A percentile compares a stretch with the other conserved stretches of the same genome.
These are phyloP conservation scores for Dysphania ambrosioides DNA, from an alignment of 148 eudicot genomes.

Conservation along the genomic window DNA sequence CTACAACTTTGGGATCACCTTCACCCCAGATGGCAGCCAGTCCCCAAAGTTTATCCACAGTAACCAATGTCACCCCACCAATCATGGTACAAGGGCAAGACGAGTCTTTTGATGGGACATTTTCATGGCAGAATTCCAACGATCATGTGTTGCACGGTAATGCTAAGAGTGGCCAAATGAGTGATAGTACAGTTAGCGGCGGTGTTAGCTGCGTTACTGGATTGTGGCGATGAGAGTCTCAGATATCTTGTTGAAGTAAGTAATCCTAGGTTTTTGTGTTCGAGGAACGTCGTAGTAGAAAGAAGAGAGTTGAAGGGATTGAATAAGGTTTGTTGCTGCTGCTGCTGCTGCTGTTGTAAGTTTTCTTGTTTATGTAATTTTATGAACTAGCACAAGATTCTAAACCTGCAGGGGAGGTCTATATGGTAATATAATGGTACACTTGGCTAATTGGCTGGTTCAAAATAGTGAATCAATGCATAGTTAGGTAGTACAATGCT, in stretches of 20 bases:
- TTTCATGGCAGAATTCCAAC: slow-evolving; percentile 30
- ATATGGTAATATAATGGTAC: background rate
- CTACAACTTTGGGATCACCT: slow-evolving; percentile 33
- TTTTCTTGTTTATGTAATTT: background rate
- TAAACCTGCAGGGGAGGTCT: background rate
- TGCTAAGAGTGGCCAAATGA: slow-evolving; percentile 27
- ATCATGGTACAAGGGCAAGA: slow-evolving; percentile 47
- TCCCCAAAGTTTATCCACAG: slow-evolving; percentile 31
- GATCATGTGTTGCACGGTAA: slow-evolving; percentile 33
- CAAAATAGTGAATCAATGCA: background rate
- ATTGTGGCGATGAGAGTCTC: slow-evolving; percentile 44
- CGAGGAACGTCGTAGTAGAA: background rate
- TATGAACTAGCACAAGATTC: background rate
- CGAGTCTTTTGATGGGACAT: slow-evolving; percentile 29
- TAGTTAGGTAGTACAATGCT: too few species aligned
- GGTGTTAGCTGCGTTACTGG: slow-evolving; percentile 39
- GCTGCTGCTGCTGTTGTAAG: background rate
- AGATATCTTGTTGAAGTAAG: slow-evolving; percentile 33
- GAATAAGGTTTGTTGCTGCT: slow-evolving; percentile 22
- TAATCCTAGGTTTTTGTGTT: slow-evolving; percentile 22
- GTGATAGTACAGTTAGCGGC: slow-evolving; percentile 20
- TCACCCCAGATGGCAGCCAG: slow-evolving; percentile 41
- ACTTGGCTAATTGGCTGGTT: background rate
- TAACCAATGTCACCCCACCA: slow-evolving; percentile 42
- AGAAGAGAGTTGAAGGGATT: background rate